Conservation (phyloP, 139 green algal species). For the Haematococcus lacustris region DNA sequence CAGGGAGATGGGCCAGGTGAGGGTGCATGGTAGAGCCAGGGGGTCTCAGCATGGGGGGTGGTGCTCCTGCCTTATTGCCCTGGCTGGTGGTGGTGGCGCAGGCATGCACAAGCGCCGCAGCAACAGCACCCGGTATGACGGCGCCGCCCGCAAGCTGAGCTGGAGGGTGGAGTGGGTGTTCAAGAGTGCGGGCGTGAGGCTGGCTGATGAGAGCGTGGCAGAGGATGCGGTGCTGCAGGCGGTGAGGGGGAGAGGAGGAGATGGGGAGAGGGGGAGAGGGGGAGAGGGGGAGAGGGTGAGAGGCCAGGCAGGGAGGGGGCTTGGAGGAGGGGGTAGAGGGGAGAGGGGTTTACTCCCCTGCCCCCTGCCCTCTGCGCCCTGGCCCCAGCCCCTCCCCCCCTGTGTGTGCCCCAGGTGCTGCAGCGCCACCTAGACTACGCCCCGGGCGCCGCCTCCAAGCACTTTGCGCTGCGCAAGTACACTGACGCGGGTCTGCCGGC, state of each 20-base stretch:
- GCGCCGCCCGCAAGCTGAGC: slow-evolving; percentile 26
- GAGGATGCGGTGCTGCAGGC: neutral
- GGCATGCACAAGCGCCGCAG: slow-evolving; percentile 42
- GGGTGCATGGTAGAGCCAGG: too few species aligned
- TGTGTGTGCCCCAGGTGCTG: slow-evolving; percentile 14
- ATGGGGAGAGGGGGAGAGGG: too few species aligned
- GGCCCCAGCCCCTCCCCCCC: neutral
- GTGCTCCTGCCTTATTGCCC: too few species aligned
- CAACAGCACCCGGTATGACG: slow-evolving; percentile 58
- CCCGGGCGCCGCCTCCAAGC: slow-evolving; percentile 20
- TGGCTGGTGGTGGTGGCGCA: too few species aligned
- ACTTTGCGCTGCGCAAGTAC: slow-evolving; percentile 23
- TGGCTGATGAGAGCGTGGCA: neutral
- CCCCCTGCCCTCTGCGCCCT: neutral
- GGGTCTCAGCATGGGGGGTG: too few species aligned
- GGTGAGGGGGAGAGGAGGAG: neutral
- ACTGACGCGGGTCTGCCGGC: slow-evolving; percentile 12
- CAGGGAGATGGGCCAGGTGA: too few species aligned
- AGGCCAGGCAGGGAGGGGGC: too few species aligned
- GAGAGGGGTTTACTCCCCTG: neutral
- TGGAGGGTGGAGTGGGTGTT: slow-evolving; percentile 67
- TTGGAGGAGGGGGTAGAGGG: neutral
- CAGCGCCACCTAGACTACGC: slow-evolving; percentile 18
- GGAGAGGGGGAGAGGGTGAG: too few species aligned
- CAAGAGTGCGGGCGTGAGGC: neutral